These are phyloP conservation scores for Solanum peruvianum DNA, from an alignment of 257 asterid species.

Conservation along the genomic window DNA sequence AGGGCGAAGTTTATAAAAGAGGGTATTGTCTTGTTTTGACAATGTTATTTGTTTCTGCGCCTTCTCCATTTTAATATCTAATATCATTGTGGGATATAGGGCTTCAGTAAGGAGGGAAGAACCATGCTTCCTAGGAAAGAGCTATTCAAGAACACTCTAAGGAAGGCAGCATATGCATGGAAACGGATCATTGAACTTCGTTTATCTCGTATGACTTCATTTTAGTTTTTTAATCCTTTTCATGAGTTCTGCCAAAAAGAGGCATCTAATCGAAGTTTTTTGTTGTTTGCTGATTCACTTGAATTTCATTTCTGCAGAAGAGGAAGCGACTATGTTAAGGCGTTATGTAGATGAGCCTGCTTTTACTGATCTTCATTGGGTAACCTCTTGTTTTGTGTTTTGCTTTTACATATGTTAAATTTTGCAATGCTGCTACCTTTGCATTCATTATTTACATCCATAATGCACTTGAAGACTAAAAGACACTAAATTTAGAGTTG, in stretches of 20 bases:
- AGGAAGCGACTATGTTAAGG: constrained; percentile 70
- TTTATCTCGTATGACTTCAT: constrained; percentile 37
- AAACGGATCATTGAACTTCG: constrained; percentile 62
- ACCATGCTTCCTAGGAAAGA: constrained; percentile 79
- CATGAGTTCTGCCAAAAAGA: neutral
- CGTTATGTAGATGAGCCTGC: constrained; percentile 87
- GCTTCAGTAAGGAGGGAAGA: constrained; percentile 72
- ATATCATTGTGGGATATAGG: constrained; percentile 27
- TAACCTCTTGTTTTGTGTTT: constrained; percentile 11
- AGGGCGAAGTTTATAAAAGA: neutral
- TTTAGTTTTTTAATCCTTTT: neutral
- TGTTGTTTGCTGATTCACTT: neutral
- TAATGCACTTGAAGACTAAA: neutral
- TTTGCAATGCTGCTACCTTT: neutral
- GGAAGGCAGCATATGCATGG: constrained; percentile 87
- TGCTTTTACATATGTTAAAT: neutral
- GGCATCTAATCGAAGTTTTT: neutral
- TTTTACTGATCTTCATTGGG: constrained; percentile 98
- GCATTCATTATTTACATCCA: neutral
- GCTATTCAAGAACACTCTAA: constrained; percentile 79
- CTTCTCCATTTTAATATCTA: neutral
- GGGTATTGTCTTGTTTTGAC: neutral
- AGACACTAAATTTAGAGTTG: neutral
- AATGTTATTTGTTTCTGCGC: neutral
- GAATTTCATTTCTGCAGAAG: constrained; percentile 40